phyloP scores from a whole-genome alignment of 768 basidiomycete species.

The Vishniacozyma victoriae region DNA sequence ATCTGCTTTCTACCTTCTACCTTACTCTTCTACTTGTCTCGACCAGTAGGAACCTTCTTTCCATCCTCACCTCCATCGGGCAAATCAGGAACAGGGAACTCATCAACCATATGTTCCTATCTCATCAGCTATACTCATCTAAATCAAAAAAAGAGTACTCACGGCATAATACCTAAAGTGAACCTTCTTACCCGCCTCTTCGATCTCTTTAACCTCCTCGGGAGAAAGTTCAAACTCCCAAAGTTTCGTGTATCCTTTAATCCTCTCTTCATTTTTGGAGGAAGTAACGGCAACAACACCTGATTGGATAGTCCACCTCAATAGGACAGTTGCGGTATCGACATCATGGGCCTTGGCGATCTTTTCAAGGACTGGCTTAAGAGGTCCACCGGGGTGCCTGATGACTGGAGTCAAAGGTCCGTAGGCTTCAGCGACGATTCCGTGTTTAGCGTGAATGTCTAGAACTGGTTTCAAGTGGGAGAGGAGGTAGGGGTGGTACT shows the following conservation, averaged over 20 bases:
- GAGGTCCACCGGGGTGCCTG: slow-evolving; percentile 25
- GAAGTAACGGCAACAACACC: slow-evolving; percentile 34
- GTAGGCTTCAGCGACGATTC: slow-evolving; percentile 36
- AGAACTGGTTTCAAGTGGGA: slow-evolving; percentile 36
- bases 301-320: slow-evolving; percentile 38
- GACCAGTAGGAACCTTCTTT: no score
- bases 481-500: slow-evolving; percentile 46
- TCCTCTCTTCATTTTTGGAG: slow-evolving; percentile 16
- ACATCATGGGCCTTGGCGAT: slow-evolving; percentile 27
- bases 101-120: slow-evolving; percentile 28
- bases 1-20: no score
- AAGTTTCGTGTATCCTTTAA: slow-evolving; percentile 25
- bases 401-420: slow-evolving; percentile 40
- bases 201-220: slow-evolving; percentile 44
- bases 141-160: background rate
- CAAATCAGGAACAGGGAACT: slow-evolving; percentile 19
- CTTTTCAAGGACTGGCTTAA: slow-evolving; percentile 31
- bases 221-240: slow-evolving; percentile 19
- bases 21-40: no score
- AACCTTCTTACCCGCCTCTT: slow-evolving; percentile 28
- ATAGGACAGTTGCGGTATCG: slow-evolving; percentile 19
- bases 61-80: background rate
- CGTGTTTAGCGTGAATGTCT: slow-evolving; percentile 32
- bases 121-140: background rate
- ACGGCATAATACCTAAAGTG: slow-evolving; percentile 26